A percentile compares a stretch with the other conserved stretches of the same genome.
These are phyloP conservation scores for Globisporangium alternatum DNA, from an alignment of 352 stramenopile species.

Conservation along the genomic window DNA sequence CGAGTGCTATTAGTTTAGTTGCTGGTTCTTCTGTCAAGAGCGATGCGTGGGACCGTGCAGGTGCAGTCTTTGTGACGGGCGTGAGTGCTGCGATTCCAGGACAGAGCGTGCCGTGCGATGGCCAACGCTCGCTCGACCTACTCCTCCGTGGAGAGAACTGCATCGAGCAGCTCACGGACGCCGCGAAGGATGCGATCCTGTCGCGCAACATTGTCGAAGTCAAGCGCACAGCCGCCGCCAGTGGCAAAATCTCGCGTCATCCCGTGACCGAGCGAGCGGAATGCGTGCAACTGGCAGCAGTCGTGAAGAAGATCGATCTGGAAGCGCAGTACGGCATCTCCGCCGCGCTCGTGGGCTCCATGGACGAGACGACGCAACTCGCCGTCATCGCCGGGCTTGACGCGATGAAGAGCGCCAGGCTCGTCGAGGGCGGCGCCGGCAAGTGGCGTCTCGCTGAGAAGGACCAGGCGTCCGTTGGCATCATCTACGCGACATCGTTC, in stretches of 20 bases:
- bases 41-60: constrained; percentile 45
- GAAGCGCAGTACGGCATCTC: constrained; percentile 83
- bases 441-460: constrained; percentile 89
- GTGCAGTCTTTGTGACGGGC: constrained; percentile 87
- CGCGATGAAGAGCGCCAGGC: constrained; percentile 88
- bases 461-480: constrained; percentile 85
- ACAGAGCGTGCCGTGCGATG: constrained; percentile 68
- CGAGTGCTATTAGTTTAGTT: constrained; percentile 18
- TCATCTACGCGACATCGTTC: constrained; percentile 96
- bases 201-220: constrained; percentile 93
- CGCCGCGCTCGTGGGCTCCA: constrained; percentile 88
- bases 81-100: constrained; percentile 90
- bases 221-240: constrained; percentile 35
- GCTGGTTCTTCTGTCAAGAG: constrained; percentile 23
- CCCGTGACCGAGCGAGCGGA: constrained; percentile 45
- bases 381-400: constrained; percentile 94
- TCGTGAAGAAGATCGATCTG: constrained; percentile 74
- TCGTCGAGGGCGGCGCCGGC: constrained; percentile 69
- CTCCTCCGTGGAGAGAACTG: constrained; percentile 91
- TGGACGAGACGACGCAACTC: constrained; percentile 94
- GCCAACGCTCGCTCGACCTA: constrained; percentile 71
- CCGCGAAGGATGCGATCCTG: constrained; percentile 82
- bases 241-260: constrained; percentile 29
- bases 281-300: constrained; percentile 90
- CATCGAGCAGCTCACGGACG: constrained; percentile 77